These are phyloP conservation scores for Sclerotinia minor DNA, from an alignment of 2,329 filamentous ascomycete species.

Conservation along the genomic window DNA sequence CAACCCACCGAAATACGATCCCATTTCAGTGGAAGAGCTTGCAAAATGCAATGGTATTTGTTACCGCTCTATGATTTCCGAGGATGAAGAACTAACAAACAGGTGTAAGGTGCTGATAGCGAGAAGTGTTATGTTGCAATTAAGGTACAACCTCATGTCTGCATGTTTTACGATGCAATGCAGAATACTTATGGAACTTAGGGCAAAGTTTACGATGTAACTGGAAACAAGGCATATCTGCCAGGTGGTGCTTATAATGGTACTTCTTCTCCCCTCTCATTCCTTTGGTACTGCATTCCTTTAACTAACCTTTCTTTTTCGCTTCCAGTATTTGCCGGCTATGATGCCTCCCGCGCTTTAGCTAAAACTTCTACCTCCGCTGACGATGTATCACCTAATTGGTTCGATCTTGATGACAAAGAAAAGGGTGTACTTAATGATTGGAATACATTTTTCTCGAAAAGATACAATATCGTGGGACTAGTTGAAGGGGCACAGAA, in stretches of 20 bases:
- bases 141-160: constrained; percentile 50
- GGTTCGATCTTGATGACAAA: constrained; percentile 79
- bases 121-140: constrained; percentile 68
- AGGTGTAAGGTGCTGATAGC: constrained; percentile 59
- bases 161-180: neutral
- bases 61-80: neutral
- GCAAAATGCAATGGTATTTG: constrained; percentile 77
- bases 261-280: constrained; percentile 46
- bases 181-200: constrained; percentile 43
- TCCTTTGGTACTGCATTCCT: neutral
- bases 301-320: neutral
- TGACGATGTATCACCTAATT: constrained; percentile 81
- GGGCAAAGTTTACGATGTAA: constrained; percentile 94
- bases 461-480: constrained; percentile 90
- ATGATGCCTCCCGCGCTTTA: constrained; percentile 91
- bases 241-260: constrained; percentile 82
- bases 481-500: constrained; percentile 22
- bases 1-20: constrained; percentile 81
- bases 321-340: constrained; percentile 82
- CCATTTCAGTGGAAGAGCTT: constrained; percentile 78
- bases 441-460: constrained; percentile 95
- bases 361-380: constrained; percentile 82
- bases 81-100: constrained; percentile 21
- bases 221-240: constrained; percentile 82
- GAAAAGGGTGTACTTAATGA: constrained; percentile 83